Conservation (phyloP, 768 basidiomycete genomes). For the Dentipellis sp. region DNA sequence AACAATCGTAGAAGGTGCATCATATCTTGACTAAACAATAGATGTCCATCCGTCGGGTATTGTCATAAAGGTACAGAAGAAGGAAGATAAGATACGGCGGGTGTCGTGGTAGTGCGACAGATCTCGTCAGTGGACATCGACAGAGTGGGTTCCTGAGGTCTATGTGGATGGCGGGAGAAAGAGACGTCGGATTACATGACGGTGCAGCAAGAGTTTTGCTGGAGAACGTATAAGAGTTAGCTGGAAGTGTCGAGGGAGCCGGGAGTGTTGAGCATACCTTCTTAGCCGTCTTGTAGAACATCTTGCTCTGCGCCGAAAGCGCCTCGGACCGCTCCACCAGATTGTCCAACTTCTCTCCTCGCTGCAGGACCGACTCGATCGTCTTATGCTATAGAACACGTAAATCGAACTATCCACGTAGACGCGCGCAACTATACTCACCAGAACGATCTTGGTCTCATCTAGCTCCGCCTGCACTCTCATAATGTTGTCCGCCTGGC, state of each 20-base stretch:
- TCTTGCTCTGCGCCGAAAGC: constrained; percentile 85
- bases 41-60: background rate
- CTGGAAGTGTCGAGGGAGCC: too few relatives aligned
- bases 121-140: background rate
- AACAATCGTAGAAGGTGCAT: too few relatives aligned
- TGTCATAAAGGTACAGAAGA: background rate
- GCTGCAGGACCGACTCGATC: constrained; percentile 91
- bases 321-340: constrained; percentile 90
- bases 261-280: constrained; percentile 48
- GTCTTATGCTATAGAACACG: constrained; percentile 78
- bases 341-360: constrained; percentile 95
- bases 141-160: background rate
- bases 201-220: background rate
- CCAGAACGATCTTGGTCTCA: constrained; percentile 97
- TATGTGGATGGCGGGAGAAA: constrained; percentile 7
- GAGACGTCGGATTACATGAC: background rate
- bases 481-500: constrained; percentile 97
- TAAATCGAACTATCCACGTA: background rate
- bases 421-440: constrained; percentile 29
- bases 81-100: background rate
- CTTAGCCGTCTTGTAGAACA: constrained; percentile 99
- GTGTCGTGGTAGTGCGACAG: background rate
- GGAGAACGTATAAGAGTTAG: background rate
- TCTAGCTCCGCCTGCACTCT: constrained; percentile 95
- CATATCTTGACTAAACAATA: background rate